Conservation (phyloP, 371 early-diverging fungal genomes). For the Catenaria anguillulae region DNA sequence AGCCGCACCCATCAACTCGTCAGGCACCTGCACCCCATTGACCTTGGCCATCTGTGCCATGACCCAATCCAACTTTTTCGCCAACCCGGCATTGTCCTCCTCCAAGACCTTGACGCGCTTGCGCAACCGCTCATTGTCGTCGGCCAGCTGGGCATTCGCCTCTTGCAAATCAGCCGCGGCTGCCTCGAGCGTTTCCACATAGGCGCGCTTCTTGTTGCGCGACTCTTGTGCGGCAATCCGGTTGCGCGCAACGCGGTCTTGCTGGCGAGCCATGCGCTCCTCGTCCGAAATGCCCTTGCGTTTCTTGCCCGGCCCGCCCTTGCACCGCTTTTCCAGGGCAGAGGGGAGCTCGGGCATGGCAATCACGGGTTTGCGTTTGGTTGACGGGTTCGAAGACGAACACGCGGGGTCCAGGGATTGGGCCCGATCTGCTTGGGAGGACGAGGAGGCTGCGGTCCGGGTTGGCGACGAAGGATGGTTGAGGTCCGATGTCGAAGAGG, state of each 20-base stretch:
- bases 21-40: neutral
- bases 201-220: constrained; percentile 6
- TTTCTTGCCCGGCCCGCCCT: constrained; percentile 7
- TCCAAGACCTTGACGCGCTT: constrained; percentile 1
- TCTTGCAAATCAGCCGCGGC: neutral
- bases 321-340: neutral
- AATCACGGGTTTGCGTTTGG: neutral
- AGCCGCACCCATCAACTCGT: neutral
- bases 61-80: neutral
- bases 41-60: constrained; percentile 1
- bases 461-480: too few relatives aligned
- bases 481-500: too few relatives aligned
- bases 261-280: constrained; percentile 1
- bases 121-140: neutral
- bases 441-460: too few relatives aligned
- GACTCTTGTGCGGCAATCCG: constrained; percentile 5
- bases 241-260: constrained; percentile 4
- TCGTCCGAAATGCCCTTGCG: constrained; percentile 7
- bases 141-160: neutral
- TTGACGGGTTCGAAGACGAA: too few relatives aligned
- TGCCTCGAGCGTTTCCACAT: constrained; percentile 3
- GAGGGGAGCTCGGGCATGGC: neutral
- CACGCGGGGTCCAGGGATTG: too few relatives aligned
- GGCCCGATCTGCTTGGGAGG: too few relatives aligned
- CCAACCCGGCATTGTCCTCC: neutral